Evolutionary conservation across 139 green algal species (phyloP), one percentile per base, ranked within the genome.

Genomic region (Auxenochlorella protothecoides): DNA sequence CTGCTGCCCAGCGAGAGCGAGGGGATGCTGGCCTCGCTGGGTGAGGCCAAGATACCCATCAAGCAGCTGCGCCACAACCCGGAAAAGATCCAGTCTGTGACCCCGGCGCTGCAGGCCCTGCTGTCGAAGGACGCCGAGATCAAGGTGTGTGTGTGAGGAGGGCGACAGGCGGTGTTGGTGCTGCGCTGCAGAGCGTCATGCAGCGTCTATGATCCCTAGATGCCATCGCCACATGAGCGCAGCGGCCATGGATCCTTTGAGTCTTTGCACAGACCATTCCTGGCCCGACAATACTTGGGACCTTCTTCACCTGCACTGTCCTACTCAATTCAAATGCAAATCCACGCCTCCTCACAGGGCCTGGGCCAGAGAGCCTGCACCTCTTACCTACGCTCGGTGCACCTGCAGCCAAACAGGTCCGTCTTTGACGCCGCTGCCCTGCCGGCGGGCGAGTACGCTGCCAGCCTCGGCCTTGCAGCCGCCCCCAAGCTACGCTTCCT

Each of bases 301-400:
- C 27, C 27, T 44, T 44, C 27, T 44, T 44, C 27, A 44, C 27
- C 27, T 44, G 27, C 27, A 44, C 63, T 14, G 63, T 14, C 63
- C 63, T 14, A 55, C 7, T 2, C 66, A 44, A 44, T 68, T 61
- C 64, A 61, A 61, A 11, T 16, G 10, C 4, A 8, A 2, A 11
- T 44, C 55, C 60, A 4, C 4, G 11, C n/a, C 4, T 65, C 4
- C 15, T 8, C 76, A 69, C 80, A 96, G 86, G 85, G 94, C 64
- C 79, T 90, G 60, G 93, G 89, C 3, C 92, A 99, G 87, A 78
- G 86, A 3, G 85, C 87, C 3, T 72, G 97, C 3, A 78, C 91
- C 6, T 86, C 89, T 3, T 99, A 99, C 83, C 69, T 96, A 53
- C 87, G 89, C 44, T 91, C 79, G 15, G 84, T 97, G 13, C 93